Conservation (phyloP, 2,329 filamentous ascomycete species). For the Sclerotinia borealis region DNA sequence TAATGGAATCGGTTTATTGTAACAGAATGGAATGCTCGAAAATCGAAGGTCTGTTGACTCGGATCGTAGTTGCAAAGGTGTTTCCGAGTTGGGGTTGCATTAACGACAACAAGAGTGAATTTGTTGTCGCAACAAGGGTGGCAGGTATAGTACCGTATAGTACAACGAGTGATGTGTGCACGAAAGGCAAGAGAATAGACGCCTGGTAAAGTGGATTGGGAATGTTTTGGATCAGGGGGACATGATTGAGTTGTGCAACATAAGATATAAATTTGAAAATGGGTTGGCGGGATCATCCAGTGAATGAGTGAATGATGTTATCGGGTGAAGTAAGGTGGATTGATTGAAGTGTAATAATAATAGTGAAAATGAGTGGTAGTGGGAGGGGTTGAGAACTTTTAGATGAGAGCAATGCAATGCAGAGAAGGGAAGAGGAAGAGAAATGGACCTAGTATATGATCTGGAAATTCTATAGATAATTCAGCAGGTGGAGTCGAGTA, state of each 20-base stretch:
- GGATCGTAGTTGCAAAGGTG: background rate
- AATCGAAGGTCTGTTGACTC: background rate
- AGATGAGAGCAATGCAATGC: background rate
- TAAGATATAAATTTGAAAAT: background rate
- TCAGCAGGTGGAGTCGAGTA: background rate
- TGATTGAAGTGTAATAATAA: background rate
- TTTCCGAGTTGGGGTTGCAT: conserved; percentile 2
- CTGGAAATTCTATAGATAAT: no score
- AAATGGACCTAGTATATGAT: background rate
- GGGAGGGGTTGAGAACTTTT: background rate
- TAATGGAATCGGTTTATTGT: background rate
- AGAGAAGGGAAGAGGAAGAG: background rate
- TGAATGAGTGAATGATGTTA: background rate
- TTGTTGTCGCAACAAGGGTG: conserved; percentile 12
- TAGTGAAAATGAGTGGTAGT: background rate
- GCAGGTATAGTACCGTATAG: background rate
- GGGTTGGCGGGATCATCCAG: no score
- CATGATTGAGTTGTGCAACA: conserved; percentile 2
- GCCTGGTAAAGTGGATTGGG: conserved; percentile 5
- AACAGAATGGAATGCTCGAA: background rate
- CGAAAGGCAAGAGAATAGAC: background rate
- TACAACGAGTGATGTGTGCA: conserved; percentile 21
- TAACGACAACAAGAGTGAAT: conserved; percentile 7
- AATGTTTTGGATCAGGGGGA: conserved; percentile 7
- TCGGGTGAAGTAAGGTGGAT: background rate